Evolutionary conservation across 345 rosid genomes (phyloP).

Genomic region (Hibiscus trionum): DNA sequence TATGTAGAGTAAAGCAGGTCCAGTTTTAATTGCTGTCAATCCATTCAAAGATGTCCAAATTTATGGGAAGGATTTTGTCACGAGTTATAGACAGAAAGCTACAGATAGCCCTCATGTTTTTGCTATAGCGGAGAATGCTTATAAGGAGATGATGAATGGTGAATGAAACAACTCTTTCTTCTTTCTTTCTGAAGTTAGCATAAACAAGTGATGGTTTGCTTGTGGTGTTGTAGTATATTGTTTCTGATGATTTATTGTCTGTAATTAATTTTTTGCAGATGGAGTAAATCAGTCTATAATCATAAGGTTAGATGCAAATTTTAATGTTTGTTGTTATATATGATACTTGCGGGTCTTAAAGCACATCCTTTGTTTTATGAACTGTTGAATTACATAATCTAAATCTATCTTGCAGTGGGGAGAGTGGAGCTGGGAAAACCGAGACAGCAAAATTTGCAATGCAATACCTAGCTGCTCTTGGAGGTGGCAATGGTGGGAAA

Average conservation of each 20-base stretch:
- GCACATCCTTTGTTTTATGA: conserved; percentile 4
- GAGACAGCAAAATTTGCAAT: conserved; percentile 90
- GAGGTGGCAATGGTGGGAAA: conserved; percentile 71
- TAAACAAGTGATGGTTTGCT: not conserved
- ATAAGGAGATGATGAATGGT: conserved; percentile 95
- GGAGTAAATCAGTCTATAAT: conserved; percentile 82
- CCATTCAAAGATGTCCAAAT: conserved; percentile 68
- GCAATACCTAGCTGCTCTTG: conserved; percentile 86
- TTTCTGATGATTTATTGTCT: conserved; percentile 19
- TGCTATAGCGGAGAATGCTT: conserved; percentile 76
- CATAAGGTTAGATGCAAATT: conserved; percentile 57
- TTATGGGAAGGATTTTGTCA: conserved; percentile 52
- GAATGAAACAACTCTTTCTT: conserved; percentile 15
- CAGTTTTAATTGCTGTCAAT: conserved; percentile 79
- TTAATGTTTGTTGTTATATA: not conserved
- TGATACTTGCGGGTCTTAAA: not conserved
- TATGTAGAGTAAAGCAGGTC: conserved; percentile 87
- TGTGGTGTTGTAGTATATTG: not conserved
- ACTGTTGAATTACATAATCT: conserved; percentile 1
- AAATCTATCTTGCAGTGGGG: conserved; percentile 56
- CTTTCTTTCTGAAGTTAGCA: conserved; percentile 10
- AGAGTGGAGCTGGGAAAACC: conserved; percentile 97
- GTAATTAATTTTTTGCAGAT: conserved; percentile 42
- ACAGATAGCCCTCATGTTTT: conserved; percentile 72
- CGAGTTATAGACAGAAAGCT: conserved; percentile 54